These are phyloP conservation scores for Discostella pseudostelligera DNA, from an alignment of 108 stramenopile genomes.

Conservation along the genomic window DNA sequence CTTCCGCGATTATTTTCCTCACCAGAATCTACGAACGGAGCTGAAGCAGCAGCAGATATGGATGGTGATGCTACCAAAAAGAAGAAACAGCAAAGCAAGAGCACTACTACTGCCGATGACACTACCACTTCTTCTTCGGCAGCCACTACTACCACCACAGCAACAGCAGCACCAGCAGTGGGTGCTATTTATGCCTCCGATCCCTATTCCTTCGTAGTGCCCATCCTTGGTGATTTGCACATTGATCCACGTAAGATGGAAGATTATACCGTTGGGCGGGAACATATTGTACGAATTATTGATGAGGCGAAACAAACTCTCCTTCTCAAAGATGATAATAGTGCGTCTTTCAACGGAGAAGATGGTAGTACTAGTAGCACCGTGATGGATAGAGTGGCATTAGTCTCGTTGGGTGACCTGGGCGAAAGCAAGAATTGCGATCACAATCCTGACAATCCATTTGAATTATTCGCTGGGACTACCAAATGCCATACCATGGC, in stretches of 20 bases:
- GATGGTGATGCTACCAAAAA: too few relatives aligned
- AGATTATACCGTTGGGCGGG: slow-evolving; percentile 31
- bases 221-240: slow-evolving; percentile 59
- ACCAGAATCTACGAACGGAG: too few relatives aligned
- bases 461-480: slow-evolving; percentile 53
- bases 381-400: slow-evolving; percentile 12
- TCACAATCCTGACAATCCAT: slow-evolving; percentile 35
- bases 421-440: slow-evolving; percentile 46
- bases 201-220: slow-evolving; percentile 38
- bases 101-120: too few relatives aligned
- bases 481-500: slow-evolving; percentile 57
- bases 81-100: too few relatives aligned
- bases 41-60: too few relatives aligned
- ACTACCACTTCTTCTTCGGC: too few relatives aligned
- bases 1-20: too few relatives aligned
- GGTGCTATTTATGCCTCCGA: neutral
- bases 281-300: slow-evolving; percentile 22
- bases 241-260: slow-evolving; percentile 56
- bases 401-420: slow-evolving; percentile 42
- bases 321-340: too few relatives aligned
- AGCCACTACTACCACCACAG: too few relatives aligned
- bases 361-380: too few relatives aligned
- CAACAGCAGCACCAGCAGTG: too few relatives aligned
- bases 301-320: slow-evolving; percentile 47
- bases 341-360: too few relatives aligned